Conservation (phyloP, 345 rosid genomes). For the Pugionium dolabratum region DNA sequence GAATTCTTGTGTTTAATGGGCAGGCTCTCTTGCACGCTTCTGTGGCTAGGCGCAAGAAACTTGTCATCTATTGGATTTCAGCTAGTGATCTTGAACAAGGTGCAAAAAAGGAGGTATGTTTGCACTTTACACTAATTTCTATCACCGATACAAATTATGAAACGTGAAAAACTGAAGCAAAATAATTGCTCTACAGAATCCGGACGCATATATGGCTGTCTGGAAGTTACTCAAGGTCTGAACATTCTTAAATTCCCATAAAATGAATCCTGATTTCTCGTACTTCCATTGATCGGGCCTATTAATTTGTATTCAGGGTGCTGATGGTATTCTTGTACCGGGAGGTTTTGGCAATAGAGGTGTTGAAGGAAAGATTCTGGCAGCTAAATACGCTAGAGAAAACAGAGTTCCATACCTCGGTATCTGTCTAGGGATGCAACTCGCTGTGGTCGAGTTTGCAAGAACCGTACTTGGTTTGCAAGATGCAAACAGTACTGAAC, state of each 20-base stretch:
- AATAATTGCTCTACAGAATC: slow-evolving; percentile 53
- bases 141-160: slow-evolving; percentile 1
- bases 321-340: slow-evolving; percentile 89
- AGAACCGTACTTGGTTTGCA: slow-evolving; percentile 56
- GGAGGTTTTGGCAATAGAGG: slow-evolving; percentile 97
- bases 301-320: slow-evolving; percentile 53
- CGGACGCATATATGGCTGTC: slow-evolving; percentile 69
- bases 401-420: slow-evolving; percentile 84
- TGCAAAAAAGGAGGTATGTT: slow-evolving; percentile 57
- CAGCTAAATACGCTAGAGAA: slow-evolving; percentile 90
- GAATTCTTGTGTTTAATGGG: slow-evolving; percentile 21
- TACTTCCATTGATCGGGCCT: slow-evolving; percentile 6
- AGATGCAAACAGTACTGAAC: slow-evolving; percentile 93
- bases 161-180: slow-evolving; percentile 32
- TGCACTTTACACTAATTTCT: slow-evolving; percentile 12
- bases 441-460: slow-evolving; percentile 89
- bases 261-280: background rate
- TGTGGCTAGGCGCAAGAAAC: slow-evolving; percentile 70
- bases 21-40: slow-evolving; percentile 99
- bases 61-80: slow-evolving; percentile 65
- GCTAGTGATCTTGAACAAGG: slow-evolving; percentile 67
- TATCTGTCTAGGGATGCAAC: slow-evolving; percentile 95
- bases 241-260: slow-evolving; percentile 3
- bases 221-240: slow-evolving; percentile 81
- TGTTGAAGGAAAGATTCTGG: slow-evolving; percentile 86